Conservation (phyloP, 441 rosid species). For the Erodium trifolium region DNA sequence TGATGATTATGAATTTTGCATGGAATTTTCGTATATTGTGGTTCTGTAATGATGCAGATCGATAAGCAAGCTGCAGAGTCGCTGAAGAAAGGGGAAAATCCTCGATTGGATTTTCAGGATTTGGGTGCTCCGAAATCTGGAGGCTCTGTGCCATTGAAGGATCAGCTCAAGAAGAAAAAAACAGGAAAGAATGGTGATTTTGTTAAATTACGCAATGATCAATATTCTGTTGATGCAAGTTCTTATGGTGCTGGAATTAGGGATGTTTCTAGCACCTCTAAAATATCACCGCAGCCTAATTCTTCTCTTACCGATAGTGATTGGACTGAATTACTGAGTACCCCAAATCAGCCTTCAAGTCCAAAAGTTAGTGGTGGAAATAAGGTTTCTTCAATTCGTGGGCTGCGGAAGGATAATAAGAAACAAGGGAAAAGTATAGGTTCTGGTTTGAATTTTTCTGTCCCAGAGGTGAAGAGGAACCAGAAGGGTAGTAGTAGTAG, state of each 20-base stretch:
- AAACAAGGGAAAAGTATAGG: constrained; percentile 27
- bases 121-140: constrained; percentile 39
- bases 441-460: constrained; percentile 25
- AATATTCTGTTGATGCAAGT: constrained; percentile 9
- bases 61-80: constrained; percentile 97
- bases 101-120: constrained; percentile 41
- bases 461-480: constrained; percentile 41
- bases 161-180: constrained; percentile 63
- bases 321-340: constrained; percentile 74
- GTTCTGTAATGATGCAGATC: constrained; percentile 34
- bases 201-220: constrained; percentile 29
- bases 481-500: constrained; percentile 24
- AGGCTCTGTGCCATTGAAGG: constrained; percentile 64
- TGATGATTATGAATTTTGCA: too few species aligned
- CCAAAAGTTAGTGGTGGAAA: constrained; percentile 27
- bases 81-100: constrained; percentile 58
- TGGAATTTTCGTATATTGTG: background rate
- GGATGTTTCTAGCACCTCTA: constrained; percentile 25
- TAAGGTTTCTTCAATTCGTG: constrained; percentile 38
- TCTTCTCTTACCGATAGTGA: constrained; percentile 62
- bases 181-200: constrained; percentile 32
- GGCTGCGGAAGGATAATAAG: constrained; percentile 43
- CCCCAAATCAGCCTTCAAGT: constrained; percentile 34
- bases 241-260: constrained; percentile 21
- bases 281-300: constrained; percentile 29